Base-by-base conservation (phyloP, 768 basidiomycete species). In the Lentinula guzmanii region DNA sequence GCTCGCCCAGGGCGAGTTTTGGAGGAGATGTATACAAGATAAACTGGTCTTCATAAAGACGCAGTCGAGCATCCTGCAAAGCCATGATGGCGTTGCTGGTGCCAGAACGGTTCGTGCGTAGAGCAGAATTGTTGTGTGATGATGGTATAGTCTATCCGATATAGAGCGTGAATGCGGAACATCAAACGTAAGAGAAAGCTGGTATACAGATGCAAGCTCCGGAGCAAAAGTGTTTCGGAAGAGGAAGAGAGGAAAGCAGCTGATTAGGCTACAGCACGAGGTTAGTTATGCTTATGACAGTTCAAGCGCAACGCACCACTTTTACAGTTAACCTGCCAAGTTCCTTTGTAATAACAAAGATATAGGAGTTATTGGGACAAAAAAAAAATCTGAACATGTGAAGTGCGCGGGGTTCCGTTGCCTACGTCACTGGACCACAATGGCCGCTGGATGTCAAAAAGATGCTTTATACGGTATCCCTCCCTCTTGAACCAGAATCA, bases 61-160 rank as follows among this genome's bases (percentile, higher is more conserved):
- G 58, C 4, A 48, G 31, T 15, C 58, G 43, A 35, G 58, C 58
- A 18, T 59, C 46, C 46, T 59, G 58, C 16, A 59, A 21, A 46
- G 46, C 31, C 43, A 56, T 56, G 10, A 21, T 39, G 16, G 24
- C 10, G 24, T 15, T 52, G 51, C 45, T 46, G 45, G 21, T 46
- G 11, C 9, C 15, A 6, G 10, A 33, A 35, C 3, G n/a, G 15
- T 6, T 33, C n/a, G n/a, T 6, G n/a, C 51, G 51, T 46, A 7
- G 28, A 35, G 51, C 15, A 24, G 31, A 24, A 11, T 46, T 46
- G 21, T 16, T 46, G 48, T 10, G 15, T 9, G 33, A 16, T 33
- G 51, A 31, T 52, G 18, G 18, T 3, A 2, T 9, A 35, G 28
- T 13, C 24, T 50, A 50, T 50, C 48, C 51, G 11, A 52, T 0